Evolutionary conservation across 805 yeast genomes (phyloP).

Genomic region (Komagataella pseudopastoris): DNA sequence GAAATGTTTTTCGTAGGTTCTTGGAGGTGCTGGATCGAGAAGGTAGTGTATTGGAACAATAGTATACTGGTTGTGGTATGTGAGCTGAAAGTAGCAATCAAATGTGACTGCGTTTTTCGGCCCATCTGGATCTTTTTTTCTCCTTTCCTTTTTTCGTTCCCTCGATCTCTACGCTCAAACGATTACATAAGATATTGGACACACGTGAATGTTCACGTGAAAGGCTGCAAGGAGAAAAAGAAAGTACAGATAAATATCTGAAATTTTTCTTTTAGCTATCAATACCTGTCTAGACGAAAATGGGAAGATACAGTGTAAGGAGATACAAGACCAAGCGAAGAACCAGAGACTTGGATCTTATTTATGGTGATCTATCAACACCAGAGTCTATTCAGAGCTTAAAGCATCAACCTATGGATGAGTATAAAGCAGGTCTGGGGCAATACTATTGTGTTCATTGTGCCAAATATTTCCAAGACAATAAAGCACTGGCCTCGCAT

Average conservation of each 20-base stretch:
- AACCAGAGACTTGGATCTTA: slow-evolving; percentile 72
- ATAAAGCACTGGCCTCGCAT: slow-evolving; percentile 60
- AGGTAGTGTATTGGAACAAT: background rate
- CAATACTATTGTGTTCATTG: slow-evolving; percentile 92
- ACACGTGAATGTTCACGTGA: background rate
- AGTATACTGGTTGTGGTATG: background rate
- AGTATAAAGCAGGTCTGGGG: slow-evolving; percentile 85
- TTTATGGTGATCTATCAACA: slow-evolving; percentile 59
- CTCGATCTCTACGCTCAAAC: background rate
- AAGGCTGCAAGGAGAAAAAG: too few species aligned
- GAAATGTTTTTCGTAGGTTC: background rate
- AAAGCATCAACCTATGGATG: slow-evolving; percentile 78
- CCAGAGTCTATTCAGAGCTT: slow-evolving; percentile 49
- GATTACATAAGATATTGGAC: background rate
- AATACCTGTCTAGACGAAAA: slow-evolving; percentile 11
- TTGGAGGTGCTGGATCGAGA: background rate
- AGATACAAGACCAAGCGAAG: slow-evolving; percentile 87
- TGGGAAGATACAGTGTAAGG: slow-evolving; percentile 76
- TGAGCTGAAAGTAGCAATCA: background rate
- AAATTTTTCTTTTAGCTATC: slow-evolving; percentile 1
- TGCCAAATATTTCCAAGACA: slow-evolving; percentile 81
- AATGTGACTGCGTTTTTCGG: background rate
- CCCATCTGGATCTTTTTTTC: too few species aligned
- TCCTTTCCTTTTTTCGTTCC: background rate
- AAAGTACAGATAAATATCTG: background rate